Base-by-base conservation (phyloP, 1,284 basidiomycete species). In the Austroboletus niveus region DNA sequence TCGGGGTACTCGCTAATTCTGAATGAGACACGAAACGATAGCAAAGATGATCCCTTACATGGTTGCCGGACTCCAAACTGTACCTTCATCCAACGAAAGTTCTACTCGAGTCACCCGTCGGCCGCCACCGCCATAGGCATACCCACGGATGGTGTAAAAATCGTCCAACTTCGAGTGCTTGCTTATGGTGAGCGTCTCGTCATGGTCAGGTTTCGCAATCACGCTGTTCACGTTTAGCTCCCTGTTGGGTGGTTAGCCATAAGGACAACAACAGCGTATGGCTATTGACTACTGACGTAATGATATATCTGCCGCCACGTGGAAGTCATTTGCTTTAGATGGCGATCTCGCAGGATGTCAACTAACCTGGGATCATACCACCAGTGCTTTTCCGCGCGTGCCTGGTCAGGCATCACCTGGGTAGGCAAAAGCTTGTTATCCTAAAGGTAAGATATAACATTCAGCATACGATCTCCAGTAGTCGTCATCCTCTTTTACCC, bases 81-180 rank as follows among this genome's bases (percentile, higher is more conserved):
- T 51, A 0, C 84, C 85, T 40, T 81, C 77, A 57, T 87, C 83
- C 7, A 84, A 60, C 7, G 82, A 80, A 43, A 86, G 56, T 57
- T 88, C 85, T 15, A 86, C 77, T 12, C 85, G 73, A 8, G 75
- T 77, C 30, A 88, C 71, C 14, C 84, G 72, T 12, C 80, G 70
- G 1, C 85, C 85, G 8, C 85, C 84, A n/a, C 85, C 85, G 14
- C 76, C 72, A 62, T 87, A 87, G 1, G 84, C 85, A 56, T 87
- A 88, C 8, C 85, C 85, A 44, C 68, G 63, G 15, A 77, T 30
- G 4, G 65, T 65, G 56, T 81, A 85, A 3, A 51, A 45, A 15
- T 29, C 47, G 29, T 52, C 20, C 9, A 47, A 47, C 34, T 52
- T 22, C 12, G 43, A 47, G 29, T 17, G 29, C 38, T 61, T 63